Evolutionary conservation across 1,284 basidiomycete genomes (phyloP), one percentile per base, ranked within the genome.

Genomic region (Mixia osmundae): DNA sequence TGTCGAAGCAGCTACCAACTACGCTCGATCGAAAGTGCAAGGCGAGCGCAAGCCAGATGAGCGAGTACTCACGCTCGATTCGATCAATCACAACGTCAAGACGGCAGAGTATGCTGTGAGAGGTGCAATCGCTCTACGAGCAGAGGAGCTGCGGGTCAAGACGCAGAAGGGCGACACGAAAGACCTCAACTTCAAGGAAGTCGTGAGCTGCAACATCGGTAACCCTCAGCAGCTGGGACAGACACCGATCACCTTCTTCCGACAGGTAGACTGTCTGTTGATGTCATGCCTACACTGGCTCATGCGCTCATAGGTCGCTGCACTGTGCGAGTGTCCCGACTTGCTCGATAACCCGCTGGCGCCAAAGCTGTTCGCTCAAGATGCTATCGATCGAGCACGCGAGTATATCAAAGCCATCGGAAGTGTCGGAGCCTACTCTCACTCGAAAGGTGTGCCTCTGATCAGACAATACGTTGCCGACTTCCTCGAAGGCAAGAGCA

Each of bases 201-300:
- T 97, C 56, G 83, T 95, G 54, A 79, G 72, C 18, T 82, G 83
- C 46, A 97, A 97, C 61, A 97, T 97, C 41, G 89, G 89, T 7
- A 97, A 97, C 55, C 89, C 89, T 0, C 89, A 97, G 60, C 89
- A 94, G 59, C 65, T 97, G 30, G 74, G 94, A 56, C 91, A 97
- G 57, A 70, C 73, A 16, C 82, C 87, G 1, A 69, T 97, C 44
- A 94, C 89, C 6, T 97, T 82, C 58, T 70, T 72, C 51, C 67
- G 89, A 43, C 89, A 97, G 72, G 79, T 76, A 41, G 66, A 55
- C 32, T 8, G 7, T 30, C 10, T 23, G 8, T 25, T 24, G 3
- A 5, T n/a, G n/a, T 23, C 15, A 31, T 30, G n/a, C 11, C 33
- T 35, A 21, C 8, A 18, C 8, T 35, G 10, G 14, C 19, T 26